Evolutionary conservation across 768 basidiomycete species (phyloP).

Genomic region (Astraeus odoratus): DNA sequence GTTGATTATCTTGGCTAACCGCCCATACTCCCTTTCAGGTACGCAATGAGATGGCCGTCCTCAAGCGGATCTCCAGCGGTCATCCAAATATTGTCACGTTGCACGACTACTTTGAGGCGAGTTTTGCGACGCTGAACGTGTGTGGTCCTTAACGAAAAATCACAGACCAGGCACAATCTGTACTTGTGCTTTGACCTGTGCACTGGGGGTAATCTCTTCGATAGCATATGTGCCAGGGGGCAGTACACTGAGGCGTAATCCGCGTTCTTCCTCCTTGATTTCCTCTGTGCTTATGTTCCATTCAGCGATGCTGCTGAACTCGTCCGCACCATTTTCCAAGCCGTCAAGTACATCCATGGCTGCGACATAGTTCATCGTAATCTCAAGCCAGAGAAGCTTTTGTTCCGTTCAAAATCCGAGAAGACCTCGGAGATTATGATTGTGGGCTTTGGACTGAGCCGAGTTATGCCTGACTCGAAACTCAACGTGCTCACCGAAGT

Average conservation of each 20-base stretch:
- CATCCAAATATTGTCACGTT: constrained; percentile 88
- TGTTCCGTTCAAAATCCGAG: constrained; percentile 86
- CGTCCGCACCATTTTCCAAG: constrained; percentile 76
- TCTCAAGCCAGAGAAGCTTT: constrained; percentile 94
- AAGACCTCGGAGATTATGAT: constrained; percentile 89
- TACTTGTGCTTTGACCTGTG: constrained; percentile 96
- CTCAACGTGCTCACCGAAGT: constrained; percentile 87
- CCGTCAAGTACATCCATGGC: constrained; percentile 89
- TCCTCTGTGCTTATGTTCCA: constrained; percentile 17
- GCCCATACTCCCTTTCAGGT: constrained; percentile 44
- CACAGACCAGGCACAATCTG: constrained; percentile 81
- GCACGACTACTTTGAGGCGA: constrained; percentile 92
- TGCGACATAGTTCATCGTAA: constrained; percentile 94
- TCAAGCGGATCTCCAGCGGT: constrained; percentile 90
- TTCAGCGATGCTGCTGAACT: constrained; percentile 82
- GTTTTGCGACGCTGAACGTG: constrained; percentile 10
- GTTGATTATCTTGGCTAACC: constrained; percentile 7
- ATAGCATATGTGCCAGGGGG: constrained; percentile 95
- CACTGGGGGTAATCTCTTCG: constrained; percentile 97
- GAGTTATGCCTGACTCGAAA: constrained; percentile 88
- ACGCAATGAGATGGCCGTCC: constrained; percentile 92
- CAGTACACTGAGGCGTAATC: constrained; percentile 91
- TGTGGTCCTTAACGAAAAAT: not conserved
- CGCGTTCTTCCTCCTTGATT: not conserved
- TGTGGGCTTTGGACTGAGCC: constrained; percentile 91